Conservation (phyloP, 768 basidiomycete species). For the Trametes cubensis region DNA sequence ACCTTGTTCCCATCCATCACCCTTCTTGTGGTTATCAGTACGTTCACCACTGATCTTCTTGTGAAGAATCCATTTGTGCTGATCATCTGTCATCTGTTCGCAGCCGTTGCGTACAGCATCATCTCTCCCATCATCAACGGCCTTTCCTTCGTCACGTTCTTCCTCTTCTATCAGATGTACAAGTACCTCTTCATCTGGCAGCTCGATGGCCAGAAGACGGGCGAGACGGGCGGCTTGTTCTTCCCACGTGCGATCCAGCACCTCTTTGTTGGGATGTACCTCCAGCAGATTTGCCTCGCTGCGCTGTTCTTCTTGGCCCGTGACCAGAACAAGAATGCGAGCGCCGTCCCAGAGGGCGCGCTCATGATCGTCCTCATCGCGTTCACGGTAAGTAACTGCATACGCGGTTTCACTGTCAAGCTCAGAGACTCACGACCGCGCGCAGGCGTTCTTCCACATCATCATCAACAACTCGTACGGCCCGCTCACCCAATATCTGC, state of each 20-base stretch:
- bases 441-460: slow-evolving; percentile 69
- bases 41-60: slow-evolving; percentile 27
- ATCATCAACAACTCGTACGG: slow-evolving; percentile 79
- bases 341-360: slow-evolving; percentile 72
- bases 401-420: background rate
- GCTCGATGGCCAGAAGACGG: slow-evolving; percentile 64
- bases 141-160: slow-evolving; percentile 79
- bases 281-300: slow-evolving; percentile 83
- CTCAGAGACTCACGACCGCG: background rate
- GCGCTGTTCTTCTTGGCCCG: slow-evolving; percentile 90
- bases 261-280: slow-evolving; percentile 90
- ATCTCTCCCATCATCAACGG: slow-evolving; percentile 96
- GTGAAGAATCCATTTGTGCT: background rate
- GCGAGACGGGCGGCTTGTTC: slow-evolving; percentile 91
- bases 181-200: slow-evolving; percentile 54
- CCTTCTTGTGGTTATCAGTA: slow-evolving; percentile 81
- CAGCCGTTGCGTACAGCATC: slow-evolving; percentile 79
- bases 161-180: slow-evolving; percentile 80
- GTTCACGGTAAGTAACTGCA: slow-evolving; percentile 65
- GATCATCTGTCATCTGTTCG: background rate
- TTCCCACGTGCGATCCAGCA: slow-evolving; percentile 95
- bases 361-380: slow-evolving; percentile 86
- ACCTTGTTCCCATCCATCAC: slow-evolving; percentile 73
- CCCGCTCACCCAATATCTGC: slow-evolving; percentile 75
- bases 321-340: slow-evolving; percentile 52